Base-by-base conservation (phyloP, 768 basidiomycete species). In the Leccinum incarnatum region DNA sequence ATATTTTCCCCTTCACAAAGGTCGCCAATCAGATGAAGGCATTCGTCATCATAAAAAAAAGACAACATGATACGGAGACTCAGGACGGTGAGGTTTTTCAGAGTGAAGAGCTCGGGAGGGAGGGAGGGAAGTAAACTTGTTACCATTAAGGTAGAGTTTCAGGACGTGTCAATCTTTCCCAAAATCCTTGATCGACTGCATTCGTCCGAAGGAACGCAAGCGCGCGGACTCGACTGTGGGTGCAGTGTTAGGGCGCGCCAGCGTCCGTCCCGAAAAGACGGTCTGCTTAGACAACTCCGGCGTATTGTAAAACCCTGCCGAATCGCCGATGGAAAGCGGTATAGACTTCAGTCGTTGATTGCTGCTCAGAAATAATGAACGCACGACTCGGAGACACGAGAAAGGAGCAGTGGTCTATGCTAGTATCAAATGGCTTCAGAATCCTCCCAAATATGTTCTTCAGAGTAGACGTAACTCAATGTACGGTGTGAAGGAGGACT, bases 1-100 rank as follows among this genome's bases (percentile, higher is more conserved):
- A 68, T 65, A 65, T 92, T 92, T 5, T 72, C 73, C 3, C 86
- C 89, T 89, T 61, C 7, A 7, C 45, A 37, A 23, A 52, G 32
- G 17, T 52, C 12, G 15, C 19, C 25, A 29, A 37, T 42, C 14
- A 52, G 54, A 53, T 19, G 50, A 53, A 40, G 15, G 27, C 9
- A n/a, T 40, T 40, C 8, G 17, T 40, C 37, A n/a, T 49, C 34
- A 19, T 36, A 11, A 9, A 36, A 37, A 25, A 48, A 48, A 51
- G 5, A 1, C 5, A 27, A 56, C 6, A 4, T 80, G 87, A 52
- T 65, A 91, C 89, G 79, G 34, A 91, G 69, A 54, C 81, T 83
- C 0, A 92, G 75, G 2, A 89, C 78, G 2, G 84, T 86, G 46
- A 91, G 68, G 51, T 82, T 79, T 2, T 80, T 70, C 40, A 91